Conservation (phyloP, 768 basidiomycete species). For the Sistotremastrum niveocremeum region DNA sequence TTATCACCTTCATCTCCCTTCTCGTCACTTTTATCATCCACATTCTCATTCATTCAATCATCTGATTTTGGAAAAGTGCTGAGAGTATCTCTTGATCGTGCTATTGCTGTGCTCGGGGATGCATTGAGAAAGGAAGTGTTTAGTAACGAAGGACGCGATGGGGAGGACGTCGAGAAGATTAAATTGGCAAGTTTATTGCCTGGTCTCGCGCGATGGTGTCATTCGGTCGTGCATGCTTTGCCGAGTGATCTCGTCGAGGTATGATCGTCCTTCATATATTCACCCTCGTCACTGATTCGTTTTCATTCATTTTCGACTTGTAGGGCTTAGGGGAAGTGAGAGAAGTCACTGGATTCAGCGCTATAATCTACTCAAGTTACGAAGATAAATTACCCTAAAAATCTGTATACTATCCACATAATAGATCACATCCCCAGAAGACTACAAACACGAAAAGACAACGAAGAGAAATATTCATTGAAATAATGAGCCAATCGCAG, state of each 20-base stretch:
- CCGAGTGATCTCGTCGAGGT: slow-evolving; percentile 82
- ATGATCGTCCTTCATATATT: slow-evolving; percentile 10
- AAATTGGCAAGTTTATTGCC: slow-evolving; percentile 73
- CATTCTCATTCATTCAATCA: slow-evolving; percentile 45
- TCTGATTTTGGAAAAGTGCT: slow-evolving; percentile 61
- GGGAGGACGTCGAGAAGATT: slow-evolving; percentile 32
- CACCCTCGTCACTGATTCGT: background rate
- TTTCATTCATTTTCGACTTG: slow-evolving; percentile 1
- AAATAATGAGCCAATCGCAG: too few relatives aligned
- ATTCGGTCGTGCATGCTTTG: slow-evolving; percentile 46
- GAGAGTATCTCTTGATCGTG: slow-evolving; percentile 57
- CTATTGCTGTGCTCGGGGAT: slow-evolving; percentile 48
- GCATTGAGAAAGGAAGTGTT: slow-evolving; percentile 58
- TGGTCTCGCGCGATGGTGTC: slow-evolving; percentile 67
- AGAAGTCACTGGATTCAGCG: slow-evolving; percentile 56
- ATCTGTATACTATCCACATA: slow-evolving; percentile 10
- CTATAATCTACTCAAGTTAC: slow-evolving; percentile 60
- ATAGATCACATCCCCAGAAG: slow-evolving; percentile 10
- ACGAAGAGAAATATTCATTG: too few relatives aligned
- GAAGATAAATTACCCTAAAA: slow-evolving; percentile 33
- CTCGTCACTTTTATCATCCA: slow-evolving; percentile 52
- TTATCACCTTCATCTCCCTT: slow-evolving; percentile 25
- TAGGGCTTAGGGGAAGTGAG: slow-evolving; percentile 49
- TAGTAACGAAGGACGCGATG: slow-evolving; percentile 15
- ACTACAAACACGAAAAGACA: too few relatives aligned